Base-by-base conservation (phyloP, 306 rosid genomes). In the Gleditsia sinensis region DNA sequence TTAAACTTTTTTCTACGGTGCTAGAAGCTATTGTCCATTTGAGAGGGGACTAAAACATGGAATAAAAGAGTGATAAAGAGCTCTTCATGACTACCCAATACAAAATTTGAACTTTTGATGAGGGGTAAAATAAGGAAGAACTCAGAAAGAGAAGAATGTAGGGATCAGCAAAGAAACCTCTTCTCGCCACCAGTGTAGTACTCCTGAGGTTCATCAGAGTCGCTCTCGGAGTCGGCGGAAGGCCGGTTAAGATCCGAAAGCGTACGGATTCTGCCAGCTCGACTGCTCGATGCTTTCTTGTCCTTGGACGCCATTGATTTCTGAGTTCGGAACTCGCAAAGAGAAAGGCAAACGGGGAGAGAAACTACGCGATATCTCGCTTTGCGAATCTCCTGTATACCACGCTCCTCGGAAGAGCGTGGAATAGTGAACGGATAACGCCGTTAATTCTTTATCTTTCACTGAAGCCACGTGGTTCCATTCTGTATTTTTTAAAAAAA, bases 181-280 rank as follows among this genome's bases (percentile, higher is more conserved):
- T 91, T 91, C 80, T 87, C 94, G 53, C 94, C 94, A 49, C 97
- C 97, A 3, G 97, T 88, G 70, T 91, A 91, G 56, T 88, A 87
- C 88, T 88, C 97, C 69, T 80, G 94, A 50, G 91, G 94, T 17
- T 78, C 79, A 72, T 88, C 97, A 63, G 94, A 87, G 76, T 91
- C 97, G 74, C 80, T 80, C 69, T 83, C 89, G 1, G 94, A 86
- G 67, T 88, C 90, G 9, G 82, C 84, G 0, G 90, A 65, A 4
- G 75, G 89, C 0, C 89, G 89, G 70, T 88, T 85, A 11, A 91
- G 94, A 87, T 91, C 97, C 71, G 97, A 82, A 51, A 91, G 97
- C 5, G 97, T 91, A 21, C 92, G 92, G 21, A 91, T 78, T 37
- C 88, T 85, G 17, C 90, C 90, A 56, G 85, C 19, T 46, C 91